Evolutionary conservation across 2,329 filamentous ascomycete species (phyloP).

Genomic region (Fusarium pseudocircinatum): DNA sequence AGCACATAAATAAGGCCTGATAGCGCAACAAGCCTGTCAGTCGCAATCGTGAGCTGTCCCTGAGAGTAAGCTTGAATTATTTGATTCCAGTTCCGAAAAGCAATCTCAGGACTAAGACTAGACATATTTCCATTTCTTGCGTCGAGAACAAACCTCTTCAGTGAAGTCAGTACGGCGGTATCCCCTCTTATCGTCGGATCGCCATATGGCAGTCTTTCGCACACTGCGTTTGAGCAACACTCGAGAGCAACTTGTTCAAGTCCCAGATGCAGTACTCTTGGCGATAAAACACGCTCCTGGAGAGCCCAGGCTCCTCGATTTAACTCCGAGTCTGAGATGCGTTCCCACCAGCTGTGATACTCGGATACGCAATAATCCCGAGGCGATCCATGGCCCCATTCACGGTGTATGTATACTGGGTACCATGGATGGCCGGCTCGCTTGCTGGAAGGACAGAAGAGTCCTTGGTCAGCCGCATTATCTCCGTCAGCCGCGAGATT

Average conservation of each 20-base stretch:
- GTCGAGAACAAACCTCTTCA: background rate
- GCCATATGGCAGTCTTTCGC: constrained; percentile 12
- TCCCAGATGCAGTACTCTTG: constrained; percentile 14
- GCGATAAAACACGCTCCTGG: constrained; percentile 13
- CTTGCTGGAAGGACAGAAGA: background rate
- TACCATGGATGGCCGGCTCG: background rate
- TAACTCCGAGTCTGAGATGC: background rate
- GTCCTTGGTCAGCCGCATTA: background rate
- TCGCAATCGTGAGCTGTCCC: background rate
- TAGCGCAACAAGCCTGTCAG: constrained; percentile 14
- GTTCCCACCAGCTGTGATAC: constrained; percentile 12
- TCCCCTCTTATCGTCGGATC: background rate
- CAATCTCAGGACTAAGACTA: background rate
- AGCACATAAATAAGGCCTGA: background rate
- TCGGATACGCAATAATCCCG: background rate
- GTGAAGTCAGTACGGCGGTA: background rate
- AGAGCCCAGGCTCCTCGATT: constrained; percentile 20
- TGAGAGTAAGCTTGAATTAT: constrained; percentile 2
- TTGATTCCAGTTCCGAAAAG: constrained; percentile 8
- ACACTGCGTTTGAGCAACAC: constrained; percentile 2
- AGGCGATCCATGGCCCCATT: background rate
- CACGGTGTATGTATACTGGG: background rate
- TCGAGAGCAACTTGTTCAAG: constrained; percentile 20
- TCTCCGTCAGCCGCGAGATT: constrained; percentile 5
- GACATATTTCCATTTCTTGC: background rate